Conservation (phyloP, 306 rosid species). For the Potentilla sterilis region DNA sequence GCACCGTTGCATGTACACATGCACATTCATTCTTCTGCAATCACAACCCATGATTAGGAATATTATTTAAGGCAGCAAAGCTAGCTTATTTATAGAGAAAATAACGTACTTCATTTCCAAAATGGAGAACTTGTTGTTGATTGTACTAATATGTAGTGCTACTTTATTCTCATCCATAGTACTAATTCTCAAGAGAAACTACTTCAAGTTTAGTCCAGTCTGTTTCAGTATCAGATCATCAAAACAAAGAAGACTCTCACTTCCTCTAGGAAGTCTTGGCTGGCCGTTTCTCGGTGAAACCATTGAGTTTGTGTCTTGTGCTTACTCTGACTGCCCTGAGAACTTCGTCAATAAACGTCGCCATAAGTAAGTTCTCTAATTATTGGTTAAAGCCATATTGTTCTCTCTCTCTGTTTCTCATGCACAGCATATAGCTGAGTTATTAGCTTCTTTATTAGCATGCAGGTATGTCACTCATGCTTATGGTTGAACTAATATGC, state of each 20-base stretch:
- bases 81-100: slow-evolving; percentile 23
- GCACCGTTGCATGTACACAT: slow-evolving; percentile 36
- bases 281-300: slow-evolving; percentile 93
- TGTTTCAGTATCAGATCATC: slow-evolving; percentile 28
- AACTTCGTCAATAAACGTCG: slow-evolving; percentile 79
- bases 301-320: slow-evolving; percentile 68
- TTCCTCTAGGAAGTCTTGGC: slow-evolving; percentile 88
- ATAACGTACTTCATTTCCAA: slow-evolving; percentile 26
- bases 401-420: slow-evolving; percentile 9
- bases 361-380: slow-evolving; percentile 41
- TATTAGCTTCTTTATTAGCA: not conserved
- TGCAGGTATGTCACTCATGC: slow-evolving; percentile 7
- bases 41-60: slow-evolving; percentile 45
- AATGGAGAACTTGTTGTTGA: slow-evolving; percentile 65
- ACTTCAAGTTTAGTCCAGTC: slow-evolving; percentile 10
- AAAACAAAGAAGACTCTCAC: slow-evolving; percentile 36
- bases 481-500: not conserved
- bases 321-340: slow-evolving; percentile 92
- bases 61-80: slow-evolving; percentile 50
- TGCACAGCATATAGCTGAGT: slow-evolving; percentile 6
- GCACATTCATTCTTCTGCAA: slow-evolving; percentile 46
- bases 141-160: slow-evolving; percentile 40
- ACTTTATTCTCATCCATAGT: slow-evolving; percentile 40
- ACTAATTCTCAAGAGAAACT: slow-evolving; percentile 42
- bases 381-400: not conserved